These are phyloP conservation scores for Tilletia indica DNA, from an alignment of 1,284 basidiomycete species.

Conservation along the genomic window DNA sequence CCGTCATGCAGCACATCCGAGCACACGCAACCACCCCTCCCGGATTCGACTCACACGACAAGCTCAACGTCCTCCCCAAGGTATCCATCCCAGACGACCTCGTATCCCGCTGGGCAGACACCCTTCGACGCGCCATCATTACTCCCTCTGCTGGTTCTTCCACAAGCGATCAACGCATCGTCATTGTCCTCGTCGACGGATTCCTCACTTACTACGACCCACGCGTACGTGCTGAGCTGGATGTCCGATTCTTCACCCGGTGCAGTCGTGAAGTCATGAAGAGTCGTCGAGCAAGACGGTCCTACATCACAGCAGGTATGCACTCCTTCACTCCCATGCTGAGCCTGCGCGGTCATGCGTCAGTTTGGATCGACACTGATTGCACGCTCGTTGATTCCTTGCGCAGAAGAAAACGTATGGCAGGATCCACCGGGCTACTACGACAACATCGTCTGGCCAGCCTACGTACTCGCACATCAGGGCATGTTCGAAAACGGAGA, in stretches of 20 bases:
- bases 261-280: conserved; percentile 74
- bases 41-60: conserved; percentile 43
- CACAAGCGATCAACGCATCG: conserved; percentile 60
- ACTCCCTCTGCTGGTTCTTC: neutral
- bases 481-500: conserved; percentile 72
- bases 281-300: conserved; percentile 72
- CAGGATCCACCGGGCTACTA: conserved; percentile 86
- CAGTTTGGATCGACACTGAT: too few relatives aligned
- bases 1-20: conserved; percentile 35
- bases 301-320: conserved; percentile 34
- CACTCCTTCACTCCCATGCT: too few relatives aligned
- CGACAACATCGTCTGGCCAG: conserved; percentile 90
- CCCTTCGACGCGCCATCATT: conserved; percentile 1
- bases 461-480: conserved; percentile 78
- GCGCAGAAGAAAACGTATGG: conserved; percentile 60
- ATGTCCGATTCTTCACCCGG: conserved; percentile 78
- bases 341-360: too few relatives aligned
- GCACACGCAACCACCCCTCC: conserved; percentile 34
- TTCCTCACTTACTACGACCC: conserved; percentile 91
- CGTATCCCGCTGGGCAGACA: conserved; percentile 14
- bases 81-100: conserved; percentile 30
- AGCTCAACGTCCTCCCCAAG: conserved; percentile 42
- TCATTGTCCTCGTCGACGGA: conserved; percentile 85
- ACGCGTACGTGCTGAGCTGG: conserved; percentile 72
- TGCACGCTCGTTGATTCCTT: conserved; percentile 6